Evolutionary conservation across 2,329 filamentous ascomycete genomes (phyloP).

Genomic region (Monosporascus sp.): DNA sequence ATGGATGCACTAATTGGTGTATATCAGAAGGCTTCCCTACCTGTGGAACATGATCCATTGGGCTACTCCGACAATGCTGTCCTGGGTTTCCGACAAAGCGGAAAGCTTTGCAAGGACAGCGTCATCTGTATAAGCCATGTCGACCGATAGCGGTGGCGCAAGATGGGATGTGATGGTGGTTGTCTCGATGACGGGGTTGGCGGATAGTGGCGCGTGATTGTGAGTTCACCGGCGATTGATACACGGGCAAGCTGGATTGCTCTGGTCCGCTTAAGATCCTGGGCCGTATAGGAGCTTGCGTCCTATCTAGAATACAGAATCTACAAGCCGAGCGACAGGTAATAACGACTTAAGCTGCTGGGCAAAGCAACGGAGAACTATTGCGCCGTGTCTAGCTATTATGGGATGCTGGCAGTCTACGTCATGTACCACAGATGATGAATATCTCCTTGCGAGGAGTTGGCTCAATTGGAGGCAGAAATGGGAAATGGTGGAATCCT

Average conservation of each 20-base stretch:
- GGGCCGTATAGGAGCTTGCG: neutral
- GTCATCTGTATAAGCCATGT: conserved; percentile 94
- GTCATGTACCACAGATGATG: neutral
- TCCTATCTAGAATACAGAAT: neutral
- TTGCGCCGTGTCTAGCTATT: neutral
- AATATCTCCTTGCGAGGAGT: neutral
- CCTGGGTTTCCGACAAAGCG: conserved; percentile 92
- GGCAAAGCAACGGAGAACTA: neutral
- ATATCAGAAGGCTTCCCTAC: conserved; percentile 42
- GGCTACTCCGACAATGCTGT: conserved; percentile 91
- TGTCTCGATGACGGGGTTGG: neutral
- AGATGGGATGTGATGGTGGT: conserved; percentile 2
- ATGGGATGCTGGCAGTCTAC: neutral
- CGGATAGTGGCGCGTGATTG: conserved; percentile 1
- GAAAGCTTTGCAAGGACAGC: conserved; percentile 92
- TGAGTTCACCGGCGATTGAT: conserved; percentile 1
- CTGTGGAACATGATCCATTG: conserved; percentile 99
- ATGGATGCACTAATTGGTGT: neutral
- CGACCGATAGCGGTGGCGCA: conserved; percentile 5
- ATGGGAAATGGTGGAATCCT: neutral
- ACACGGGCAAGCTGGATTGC: neutral
- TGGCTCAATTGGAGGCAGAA: neutral
- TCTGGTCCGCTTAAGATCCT: neutral
- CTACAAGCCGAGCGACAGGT: neutral
- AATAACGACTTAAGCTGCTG: neutral